Base-by-base conservation (phyloP, 108 stramenopile species). In the Parmales sp. region DNA sequence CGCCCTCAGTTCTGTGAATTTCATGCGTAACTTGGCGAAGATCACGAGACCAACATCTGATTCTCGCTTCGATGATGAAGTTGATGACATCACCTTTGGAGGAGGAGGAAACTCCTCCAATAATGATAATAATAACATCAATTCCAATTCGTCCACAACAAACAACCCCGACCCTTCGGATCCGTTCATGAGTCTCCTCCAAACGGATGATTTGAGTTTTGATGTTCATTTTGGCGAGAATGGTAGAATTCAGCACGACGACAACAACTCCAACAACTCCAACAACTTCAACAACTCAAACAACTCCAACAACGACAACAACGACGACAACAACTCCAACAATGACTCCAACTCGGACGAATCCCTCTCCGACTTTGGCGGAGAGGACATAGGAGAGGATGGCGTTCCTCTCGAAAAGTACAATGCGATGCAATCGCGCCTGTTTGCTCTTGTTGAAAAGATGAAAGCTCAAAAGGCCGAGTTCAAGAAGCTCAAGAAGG, bases 11-110 rank as follows among this genome's bases (percentile, higher is more conserved):
- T 19, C n/a, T 29, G 54, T 34, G 31, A 60, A 60, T 13, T 60
- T 60, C 54, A 60, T 60, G 54, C 54, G 54, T 7, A 60, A 60
- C 31, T 34, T 60, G 4, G 36, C 54, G n/a, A 60, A 60, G 54
- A 34, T 60, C 5, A 60, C 54, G n/a, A n/a, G n/a, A n/a, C 0
- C 26, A 60, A 16, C 31, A 23, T 4, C 16, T 11, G 2, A 60
- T 34, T 5, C 36, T 60, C 23, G 46, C 28, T 11, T 3, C 0
- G 54, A 60, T 29, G 28, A 31, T 29, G 54, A 34, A 11, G 54
- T 34, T 34, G 54, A 60, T 28, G 20, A 19, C 11, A 34, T 34
- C 11, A 34, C 16, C 28, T 60, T 60, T 60, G 26, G 54, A 34
- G 54, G 54, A 60, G 8, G 41, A 16, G 16, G 41, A 8, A 16